Base-by-base conservation (phyloP, 768 basidiomycete genomes). In the Russula sp. region DNA sequence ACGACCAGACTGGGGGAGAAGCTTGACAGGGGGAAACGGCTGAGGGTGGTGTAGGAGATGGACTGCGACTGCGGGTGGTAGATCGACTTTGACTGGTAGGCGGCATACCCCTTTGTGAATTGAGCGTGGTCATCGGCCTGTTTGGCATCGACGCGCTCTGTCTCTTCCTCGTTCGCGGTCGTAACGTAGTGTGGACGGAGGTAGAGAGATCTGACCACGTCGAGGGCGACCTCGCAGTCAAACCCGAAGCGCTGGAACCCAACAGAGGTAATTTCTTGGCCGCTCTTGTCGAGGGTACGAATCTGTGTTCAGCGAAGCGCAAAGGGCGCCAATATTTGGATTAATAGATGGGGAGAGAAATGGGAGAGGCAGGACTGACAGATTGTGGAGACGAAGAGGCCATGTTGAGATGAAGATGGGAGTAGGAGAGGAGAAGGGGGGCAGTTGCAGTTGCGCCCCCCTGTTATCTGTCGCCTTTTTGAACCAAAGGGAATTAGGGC, bases 11-110 rank as follows among this genome's bases (percentile, higher is more conserved):
- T 90, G 85, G 11, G 92, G 76, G 53, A 99, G 84, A 54, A 94
- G 85, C 71, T 85, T 92, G 65, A 99, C 95, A 96, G 93, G 11
- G 94, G 92, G 76, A 94, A 99, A 50, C 91, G 88, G 59, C 90
- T 86, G 62, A 96, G 84, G 28, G 94, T 93, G 53, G 92, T 91
- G 77, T 95, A 98, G 49, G 94, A 91, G 75, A 97, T 94, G 42
- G 89, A 84, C 68, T 88, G 83, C 28, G 82, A 83, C 65, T 88
- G 82, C 44, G 90, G 88, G 73, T 92, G 84, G 76, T 83, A 96
- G 71, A 94, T 92, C 26, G 93, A 90, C 73, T 92, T 88, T 62
- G 92, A 89, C 73, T 90, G 87, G 74, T 88, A 90, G 40, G 78
- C 73, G 57, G 75, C 69, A 32, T 72, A 70, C 32, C 80, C 79